phyloP scores from a whole-genome alignment of 2,329 filamentous ascomycete species.

The Lasiodiplodia sp. region DNA sequence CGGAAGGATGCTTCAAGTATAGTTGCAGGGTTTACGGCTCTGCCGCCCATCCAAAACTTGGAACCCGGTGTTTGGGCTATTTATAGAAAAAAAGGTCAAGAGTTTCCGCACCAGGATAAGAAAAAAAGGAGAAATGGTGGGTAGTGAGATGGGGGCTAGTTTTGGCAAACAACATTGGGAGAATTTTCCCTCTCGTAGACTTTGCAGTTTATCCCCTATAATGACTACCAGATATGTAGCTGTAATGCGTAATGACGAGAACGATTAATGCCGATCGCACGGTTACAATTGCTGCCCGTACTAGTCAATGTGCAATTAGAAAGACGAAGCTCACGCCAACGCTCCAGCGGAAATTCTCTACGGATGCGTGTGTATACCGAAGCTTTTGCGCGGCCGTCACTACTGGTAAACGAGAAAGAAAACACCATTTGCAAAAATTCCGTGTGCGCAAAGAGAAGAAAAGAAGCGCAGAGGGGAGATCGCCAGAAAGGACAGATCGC shows the following conservation, averaged over 20 bases:
- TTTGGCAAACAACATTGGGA: neutral
- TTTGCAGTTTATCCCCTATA: neutral
- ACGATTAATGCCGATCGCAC: neutral
- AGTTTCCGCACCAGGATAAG: neutral
- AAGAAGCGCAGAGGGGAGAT: neutral
- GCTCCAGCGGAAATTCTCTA: neutral
- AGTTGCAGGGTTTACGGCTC: neutral
- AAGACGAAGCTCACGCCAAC: neutral
- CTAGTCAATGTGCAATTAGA: neutral
- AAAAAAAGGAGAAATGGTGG: neutral
- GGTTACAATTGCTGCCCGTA: no score
- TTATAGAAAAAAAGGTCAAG: slow-evolving; percentile 1
- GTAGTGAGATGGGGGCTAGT: neutral
- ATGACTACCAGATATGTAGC: neutral
- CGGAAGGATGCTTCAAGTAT: neutral
- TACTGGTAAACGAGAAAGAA: neutral
- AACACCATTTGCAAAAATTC: neutral
- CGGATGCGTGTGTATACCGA: slow-evolving; percentile 11
- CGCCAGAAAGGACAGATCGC: neutral
- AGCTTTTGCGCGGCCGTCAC: neutral
- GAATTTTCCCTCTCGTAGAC: neutral
- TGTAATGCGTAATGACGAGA: slow-evolving; percentile 17
- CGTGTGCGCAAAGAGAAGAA: neutral
- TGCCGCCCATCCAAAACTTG: neutral
- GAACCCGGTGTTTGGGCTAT: slow-evolving; percentile 3